phyloP scores from a whole-genome alignment of 2,329 filamentous ascomycete genomes.

The Aureobasidium sp. region DNA sequence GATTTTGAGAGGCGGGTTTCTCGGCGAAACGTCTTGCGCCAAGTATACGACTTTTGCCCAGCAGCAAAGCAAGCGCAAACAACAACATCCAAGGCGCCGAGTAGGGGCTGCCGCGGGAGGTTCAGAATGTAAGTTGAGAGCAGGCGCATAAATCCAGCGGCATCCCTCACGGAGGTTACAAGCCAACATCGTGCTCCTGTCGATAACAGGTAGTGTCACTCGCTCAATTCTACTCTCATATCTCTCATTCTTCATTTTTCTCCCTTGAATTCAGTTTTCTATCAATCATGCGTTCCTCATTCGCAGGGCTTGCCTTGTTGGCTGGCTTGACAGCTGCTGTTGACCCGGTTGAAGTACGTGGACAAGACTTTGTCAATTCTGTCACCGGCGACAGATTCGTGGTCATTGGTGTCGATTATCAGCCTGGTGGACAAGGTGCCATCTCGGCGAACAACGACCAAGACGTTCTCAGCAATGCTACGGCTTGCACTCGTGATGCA shows the following conservation, averaged over 20 bases:
- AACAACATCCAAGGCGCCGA: slow-evolving; percentile 7
- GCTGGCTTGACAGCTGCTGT: slow-evolving; percentile 42
- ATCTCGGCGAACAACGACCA: slow-evolving; percentile 44
- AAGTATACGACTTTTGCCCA: slow-evolving; percentile 9
- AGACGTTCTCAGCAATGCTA: slow-evolving; percentile 53
- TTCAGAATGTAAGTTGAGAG: neutral
- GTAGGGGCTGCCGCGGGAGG: slow-evolving; percentile 3
- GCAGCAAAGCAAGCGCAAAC: slow-evolving; percentile 8
- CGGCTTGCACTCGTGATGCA: slow-evolving; percentile 55
- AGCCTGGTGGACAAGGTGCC: slow-evolving; percentile 54
- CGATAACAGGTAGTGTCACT: neutral
- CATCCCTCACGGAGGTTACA: neutral
- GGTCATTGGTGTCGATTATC: slow-evolving; percentile 58
- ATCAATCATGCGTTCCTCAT: slow-evolving; percentile 1
- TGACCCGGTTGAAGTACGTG: slow-evolving; percentile 49
- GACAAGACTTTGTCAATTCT: slow-evolving; percentile 56
- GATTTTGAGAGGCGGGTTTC: neutral
- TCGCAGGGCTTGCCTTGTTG: slow-evolving; percentile 11
- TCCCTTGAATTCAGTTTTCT: neutral
- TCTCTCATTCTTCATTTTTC: neutral
- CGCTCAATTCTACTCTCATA: neutral
- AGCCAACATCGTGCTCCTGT: neutral
- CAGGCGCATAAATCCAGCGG: slow-evolving; percentile 10
- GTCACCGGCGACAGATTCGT: slow-evolving; percentile 53
- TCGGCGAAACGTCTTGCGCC: neutral